phyloP scores from a whole-genome alignment of 2,329 filamentous ascomycete species.

The Helotiales sp. region DNA sequence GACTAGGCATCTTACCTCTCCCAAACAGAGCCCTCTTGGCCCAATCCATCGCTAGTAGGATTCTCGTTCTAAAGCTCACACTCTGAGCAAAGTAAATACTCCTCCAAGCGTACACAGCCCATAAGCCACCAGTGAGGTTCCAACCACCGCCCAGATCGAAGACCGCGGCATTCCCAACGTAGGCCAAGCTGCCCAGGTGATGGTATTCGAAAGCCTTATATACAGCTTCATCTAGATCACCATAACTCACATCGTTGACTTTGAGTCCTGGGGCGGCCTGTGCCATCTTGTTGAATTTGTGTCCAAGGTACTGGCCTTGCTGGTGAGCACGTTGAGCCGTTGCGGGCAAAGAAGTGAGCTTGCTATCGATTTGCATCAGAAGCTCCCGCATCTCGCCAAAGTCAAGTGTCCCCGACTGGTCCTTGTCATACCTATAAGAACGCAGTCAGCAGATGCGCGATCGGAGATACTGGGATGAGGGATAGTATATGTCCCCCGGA shows the following conservation, averaged over 20 bases:
- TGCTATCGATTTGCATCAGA: constrained; percentile 89
- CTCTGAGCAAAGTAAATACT: constrained; percentile 98
- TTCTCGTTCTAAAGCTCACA: constrained; percentile 87
- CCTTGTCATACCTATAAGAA: constrained; percentile 72
- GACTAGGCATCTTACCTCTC: constrained; percentile 64
- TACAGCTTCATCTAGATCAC: constrained; percentile 87
- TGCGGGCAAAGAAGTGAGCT: constrained; percentile 91
- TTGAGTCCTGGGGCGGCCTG: constrained; percentile 74
- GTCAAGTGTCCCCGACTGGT: constrained; percentile 90
- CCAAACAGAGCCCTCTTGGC: constrained; percentile 95
- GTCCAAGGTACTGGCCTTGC: constrained; percentile 89
- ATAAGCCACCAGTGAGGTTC: constrained; percentile 79
- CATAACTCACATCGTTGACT: constrained; percentile 82
- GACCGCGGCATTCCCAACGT: constrained; percentile 94
- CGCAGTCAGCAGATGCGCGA: neutral
- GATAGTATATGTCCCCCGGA: neutral
- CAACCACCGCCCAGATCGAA: constrained; percentile 85
- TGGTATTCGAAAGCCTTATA: constrained; percentile 95
- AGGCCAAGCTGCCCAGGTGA: constrained; percentile 90
- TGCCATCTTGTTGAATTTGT: constrained; percentile 92
- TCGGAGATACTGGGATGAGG: neutral
- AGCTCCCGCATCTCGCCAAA: constrained; percentile 91
- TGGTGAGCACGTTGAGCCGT: constrained; percentile 97
- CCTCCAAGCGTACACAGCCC: constrained; percentile 96
- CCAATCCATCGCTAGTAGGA: constrained; percentile 97